These are phyloP conservation scores for Apiospora aurea DNA, from an alignment of 2,329 filamentous ascomycete genomes.

Conservation along the genomic window DNA sequence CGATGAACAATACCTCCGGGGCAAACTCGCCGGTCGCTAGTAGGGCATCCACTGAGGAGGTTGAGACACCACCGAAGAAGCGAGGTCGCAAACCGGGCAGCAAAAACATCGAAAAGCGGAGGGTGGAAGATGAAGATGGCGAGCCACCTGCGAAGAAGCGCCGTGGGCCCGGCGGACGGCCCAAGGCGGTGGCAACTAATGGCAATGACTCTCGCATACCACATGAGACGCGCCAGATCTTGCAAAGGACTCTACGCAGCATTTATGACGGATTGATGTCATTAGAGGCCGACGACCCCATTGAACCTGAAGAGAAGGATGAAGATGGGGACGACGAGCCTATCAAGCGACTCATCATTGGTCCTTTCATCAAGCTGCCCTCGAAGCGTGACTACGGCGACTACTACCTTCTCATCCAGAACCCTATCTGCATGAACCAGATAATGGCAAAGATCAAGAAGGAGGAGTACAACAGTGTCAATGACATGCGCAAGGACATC, in stretches of 20 bases:
- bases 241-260: constrained; percentile 80
- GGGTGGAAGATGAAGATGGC: constrained; percentile 80
- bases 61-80: constrained; percentile 77
- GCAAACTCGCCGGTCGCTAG: constrained; percentile 83
- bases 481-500: constrained; percentile 84
- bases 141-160: constrained; percentile 82
- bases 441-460: constrained; percentile 96
- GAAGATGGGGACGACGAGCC: constrained; percentile 60
- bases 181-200: constrained; percentile 61
- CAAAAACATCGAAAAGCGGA: constrained; percentile 80
- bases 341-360: constrained; percentile 82
- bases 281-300: constrained; percentile 78
- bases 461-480: constrained; percentile 85
- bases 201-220: constrained; percentile 58
- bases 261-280: constrained; percentile 84
- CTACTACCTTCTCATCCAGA: constrained; percentile 92
- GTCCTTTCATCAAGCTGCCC: constrained; percentile 91
- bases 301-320: constrained; percentile 55
- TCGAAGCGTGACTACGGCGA: constrained; percentile 90
- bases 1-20: constrained; percentile 42
- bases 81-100: constrained; percentile 81
- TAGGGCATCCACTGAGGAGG: constrained; percentile 82
- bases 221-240: constrained; percentile 72
- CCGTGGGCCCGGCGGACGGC: constrained; percentile 72
- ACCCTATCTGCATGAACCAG: constrained; percentile 94